Conservation (phyloP, 169 alveolate genomes). For the Plasmodium ovale region DNA sequence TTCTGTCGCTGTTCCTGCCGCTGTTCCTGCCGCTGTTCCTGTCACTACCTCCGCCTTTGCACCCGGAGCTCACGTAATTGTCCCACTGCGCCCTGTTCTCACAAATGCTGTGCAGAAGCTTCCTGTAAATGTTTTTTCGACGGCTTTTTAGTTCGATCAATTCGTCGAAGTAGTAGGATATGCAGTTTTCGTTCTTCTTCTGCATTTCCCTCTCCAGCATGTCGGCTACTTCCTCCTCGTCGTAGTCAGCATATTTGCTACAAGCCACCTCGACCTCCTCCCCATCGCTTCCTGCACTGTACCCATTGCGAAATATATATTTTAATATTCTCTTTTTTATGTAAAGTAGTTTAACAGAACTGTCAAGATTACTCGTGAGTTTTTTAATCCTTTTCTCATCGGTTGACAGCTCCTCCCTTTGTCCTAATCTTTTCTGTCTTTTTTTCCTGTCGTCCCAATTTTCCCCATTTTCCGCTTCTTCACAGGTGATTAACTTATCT, state of each 20-base stretch:
- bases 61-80: not conserved
- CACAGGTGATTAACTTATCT: not conserved
- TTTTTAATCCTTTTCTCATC: not conserved
- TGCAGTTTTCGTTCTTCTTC: not conserved
- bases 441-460: not conserved
- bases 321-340: conserved; percentile 14
- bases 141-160: conserved; percentile 4
- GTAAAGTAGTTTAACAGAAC: conserved; percentile 15
- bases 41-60: not conserved
- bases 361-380: not conserved
- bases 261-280: not conserved
- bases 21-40: no score
- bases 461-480: not conserved
- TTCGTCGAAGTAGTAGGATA: conserved; percentile 9
- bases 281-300: not conserved
- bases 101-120: not conserved
- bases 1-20: no score
- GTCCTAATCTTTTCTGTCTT: not conserved
- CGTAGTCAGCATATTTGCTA: not conserved
- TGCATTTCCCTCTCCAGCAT: not conserved
- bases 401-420: not conserved
- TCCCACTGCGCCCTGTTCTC: conserved; percentile 17
- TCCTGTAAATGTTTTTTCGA: conserved; percentile 9
- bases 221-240: conserved; percentile 6
- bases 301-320: not conserved